Percentiles rank a stretch among this genome's conserved stretches.
phyloP scores from a whole-genome alignment of 441 rosid genomes.

The Syzygium syzygioides region DNA sequence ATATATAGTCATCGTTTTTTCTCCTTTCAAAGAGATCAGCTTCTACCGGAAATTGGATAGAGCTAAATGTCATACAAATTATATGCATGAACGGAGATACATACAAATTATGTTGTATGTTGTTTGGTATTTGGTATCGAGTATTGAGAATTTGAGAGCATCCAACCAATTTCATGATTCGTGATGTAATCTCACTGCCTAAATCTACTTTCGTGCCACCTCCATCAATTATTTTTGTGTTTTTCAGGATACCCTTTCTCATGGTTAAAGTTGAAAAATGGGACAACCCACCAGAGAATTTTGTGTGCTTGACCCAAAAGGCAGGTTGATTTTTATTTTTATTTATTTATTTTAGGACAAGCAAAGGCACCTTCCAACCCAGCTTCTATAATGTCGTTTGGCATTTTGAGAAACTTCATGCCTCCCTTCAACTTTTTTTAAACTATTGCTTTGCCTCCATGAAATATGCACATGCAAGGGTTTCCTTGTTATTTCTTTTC shows the following conservation, averaged over 20 bases:
- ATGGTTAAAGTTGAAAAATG: not conserved
- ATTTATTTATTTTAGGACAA: not conserved
- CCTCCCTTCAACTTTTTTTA: slow-evolving; percentile 40
- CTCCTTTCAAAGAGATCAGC: not conserved
- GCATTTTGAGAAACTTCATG: slow-evolving; percentile 24
- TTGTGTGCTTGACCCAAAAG: not conserved
- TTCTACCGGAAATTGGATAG: too few species aligned
- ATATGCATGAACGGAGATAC: not conserved
- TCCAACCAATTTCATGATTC: not conserved
- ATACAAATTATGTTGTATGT: not conserved
- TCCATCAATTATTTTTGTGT: not conserved
- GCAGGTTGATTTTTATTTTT: not conserved
- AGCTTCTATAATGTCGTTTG: too few species aligned
- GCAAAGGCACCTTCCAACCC: too few species aligned
- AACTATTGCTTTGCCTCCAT: too few species aligned
- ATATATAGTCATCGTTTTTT: not conserved
- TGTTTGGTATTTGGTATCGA: not conserved
- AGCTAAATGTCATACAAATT: too few species aligned
- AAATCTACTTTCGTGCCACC: not conserved
- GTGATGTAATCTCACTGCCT: not conserved
- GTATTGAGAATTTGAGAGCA: not conserved
- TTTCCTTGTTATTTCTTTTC: too few species aligned
- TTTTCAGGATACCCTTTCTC: not conserved
- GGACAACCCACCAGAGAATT: not conserved
- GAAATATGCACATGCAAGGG: too few species aligned